Percentiles rank a stretch among this genome's conserved stretches.
phyloP scores from a whole-genome alignment of 2,329 filamentous ascomycete genomes.

The Botryotinia globosa region DNA sequence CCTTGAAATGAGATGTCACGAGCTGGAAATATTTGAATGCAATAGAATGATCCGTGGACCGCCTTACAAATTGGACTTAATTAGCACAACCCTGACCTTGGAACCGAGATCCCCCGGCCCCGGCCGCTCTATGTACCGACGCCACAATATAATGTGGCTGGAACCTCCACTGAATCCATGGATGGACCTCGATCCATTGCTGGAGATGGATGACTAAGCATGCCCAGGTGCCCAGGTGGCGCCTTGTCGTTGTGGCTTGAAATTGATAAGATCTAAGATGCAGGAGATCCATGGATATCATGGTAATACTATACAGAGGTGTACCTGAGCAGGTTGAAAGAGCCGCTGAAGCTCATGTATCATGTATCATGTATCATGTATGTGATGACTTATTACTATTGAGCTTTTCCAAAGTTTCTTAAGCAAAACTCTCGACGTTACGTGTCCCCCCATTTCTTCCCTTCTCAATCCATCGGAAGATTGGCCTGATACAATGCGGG shows the following conservation, averaged over 20 bases:
- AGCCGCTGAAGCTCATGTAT: neutral
- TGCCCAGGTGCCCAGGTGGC: no score
- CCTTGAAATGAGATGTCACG: constrained; percentile 1
- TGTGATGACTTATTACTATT: neutral
- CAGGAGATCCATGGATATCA: no score
- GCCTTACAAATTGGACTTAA: neutral
- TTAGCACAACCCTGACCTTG: neutral
- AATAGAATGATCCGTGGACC: neutral
- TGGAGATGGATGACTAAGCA: constrained; percentile 1
- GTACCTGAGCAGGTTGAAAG: neutral
- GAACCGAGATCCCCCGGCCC: neutral
- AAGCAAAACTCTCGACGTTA: neutral
- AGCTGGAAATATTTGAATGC: neutral
- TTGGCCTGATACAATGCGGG: neutral
- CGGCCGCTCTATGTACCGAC: neutral
- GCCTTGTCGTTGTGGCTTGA: neutral
- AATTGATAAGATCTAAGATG: neutral
- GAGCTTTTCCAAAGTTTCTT: neutral
- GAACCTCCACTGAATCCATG: no score
- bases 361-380: neutral
- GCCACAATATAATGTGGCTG: neutral
- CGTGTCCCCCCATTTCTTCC: neutral
- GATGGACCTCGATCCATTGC: no score
- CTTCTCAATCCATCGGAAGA: neutral
- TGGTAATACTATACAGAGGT: neutral